Percentiles rank a stretch among this genome's conserved stretches.
Conservation (phyloP, 352 stramenopile species). For the Phytophthora cryptogea region DNA sequence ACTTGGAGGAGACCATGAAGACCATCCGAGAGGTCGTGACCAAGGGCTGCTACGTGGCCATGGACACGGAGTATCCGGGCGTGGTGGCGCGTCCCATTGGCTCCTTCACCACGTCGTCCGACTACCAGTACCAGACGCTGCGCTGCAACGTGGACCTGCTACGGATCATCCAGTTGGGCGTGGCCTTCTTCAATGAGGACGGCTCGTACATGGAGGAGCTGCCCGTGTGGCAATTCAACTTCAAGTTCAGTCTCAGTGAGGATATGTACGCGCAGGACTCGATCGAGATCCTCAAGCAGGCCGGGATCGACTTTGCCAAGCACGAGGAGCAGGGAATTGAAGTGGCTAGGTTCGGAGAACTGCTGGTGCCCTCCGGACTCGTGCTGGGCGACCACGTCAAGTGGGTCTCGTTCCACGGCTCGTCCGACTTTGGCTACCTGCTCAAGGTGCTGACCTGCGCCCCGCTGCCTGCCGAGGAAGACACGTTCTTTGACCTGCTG, state of each 20-base stretch:
- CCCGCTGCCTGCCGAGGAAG: constrained; percentile 88
- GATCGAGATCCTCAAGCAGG: constrained; percentile 98
- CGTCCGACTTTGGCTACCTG: constrained; percentile 99
- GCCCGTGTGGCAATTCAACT: constrained; percentile 99
- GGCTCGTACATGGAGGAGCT: constrained; percentile 94
- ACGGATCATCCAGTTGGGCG: constrained; percentile 98
- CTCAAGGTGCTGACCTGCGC: constrained; percentile 96
- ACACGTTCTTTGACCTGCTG: constrained; percentile 97
- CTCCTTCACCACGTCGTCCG: constrained; percentile 93
- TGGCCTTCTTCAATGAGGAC: constrained; percentile 97
- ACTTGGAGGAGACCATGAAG: constrained; percentile 96
- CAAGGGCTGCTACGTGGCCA: constrained; percentile 97
- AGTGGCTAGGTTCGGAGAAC: constrained; percentile 96
- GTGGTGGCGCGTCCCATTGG: constrained; percentile 98
- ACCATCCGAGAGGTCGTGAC: constrained; percentile 96
- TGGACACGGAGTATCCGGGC: constrained; percentile 99
- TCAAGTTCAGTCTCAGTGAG: constrained; percentile 97
- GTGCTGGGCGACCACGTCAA: constrained; percentile 98
- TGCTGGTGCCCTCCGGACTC: constrained; percentile 97
- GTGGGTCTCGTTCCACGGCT: constrained; percentile 99
- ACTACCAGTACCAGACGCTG: constrained; percentile 99
- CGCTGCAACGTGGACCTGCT: constrained; percentile 99
- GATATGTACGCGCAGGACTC: constrained; percentile 99
- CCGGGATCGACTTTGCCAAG: constrained; percentile 97
- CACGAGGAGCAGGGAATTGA: constrained; percentile 97